These are phyloP conservation scores for Melanomma pulvis-pyrius DNA, from an alignment of 495 filamentous ascomycete genomes.

Conservation along the genomic window DNA sequence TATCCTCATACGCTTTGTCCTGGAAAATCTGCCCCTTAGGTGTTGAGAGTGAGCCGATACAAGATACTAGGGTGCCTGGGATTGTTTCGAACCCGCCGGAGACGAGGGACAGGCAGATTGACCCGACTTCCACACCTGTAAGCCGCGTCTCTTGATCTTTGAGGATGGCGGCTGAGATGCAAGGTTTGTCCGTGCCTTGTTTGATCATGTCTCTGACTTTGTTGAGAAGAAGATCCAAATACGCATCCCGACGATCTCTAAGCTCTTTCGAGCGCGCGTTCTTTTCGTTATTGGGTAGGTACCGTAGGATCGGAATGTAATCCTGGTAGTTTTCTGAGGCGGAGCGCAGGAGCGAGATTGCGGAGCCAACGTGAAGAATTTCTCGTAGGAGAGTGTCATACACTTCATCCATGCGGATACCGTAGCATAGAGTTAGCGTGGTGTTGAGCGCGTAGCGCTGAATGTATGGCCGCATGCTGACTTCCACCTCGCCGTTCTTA, in stretches of 20 bases:
- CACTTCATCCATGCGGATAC: slow-evolving; percentile 57
- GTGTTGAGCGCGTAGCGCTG: slow-evolving; percentile 57
- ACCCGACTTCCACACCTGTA: slow-evolving; percentile 53
- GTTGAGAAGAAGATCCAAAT: slow-evolving; percentile 52
- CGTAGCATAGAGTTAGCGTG: slow-evolving; percentile 57
- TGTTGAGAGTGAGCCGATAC: slow-evolving; percentile 54
- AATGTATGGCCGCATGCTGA: slow-evolving; percentile 51
- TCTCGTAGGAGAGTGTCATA: slow-evolving; percentile 55
- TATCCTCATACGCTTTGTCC: slow-evolving; percentile 57
- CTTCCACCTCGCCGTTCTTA: slow-evolving; percentile 44
- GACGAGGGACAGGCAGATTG: slow-evolving; percentile 55
- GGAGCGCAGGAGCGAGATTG: slow-evolving; percentile 54
- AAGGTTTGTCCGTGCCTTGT: slow-evolving; percentile 56
- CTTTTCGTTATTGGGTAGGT: slow-evolving; percentile 55
- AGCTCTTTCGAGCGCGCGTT: slow-evolving; percentile 52
- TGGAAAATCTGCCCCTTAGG: slow-evolving; percentile 54
- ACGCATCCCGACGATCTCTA: slow-evolving; percentile 51
- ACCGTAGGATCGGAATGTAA: slow-evolving; percentile 54
- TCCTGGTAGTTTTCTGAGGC: slow-evolving; percentile 58
- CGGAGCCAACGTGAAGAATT: slow-evolving; percentile 55
- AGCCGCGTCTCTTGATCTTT: slow-evolving; percentile 57
- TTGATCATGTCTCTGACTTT: slow-evolving; percentile 55
- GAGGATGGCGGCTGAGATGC: slow-evolving; percentile 54
- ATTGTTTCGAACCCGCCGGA: slow-evolving; percentile 59
- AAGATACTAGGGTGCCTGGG: slow-evolving; percentile 53